Evolutionary conservation across 768 basidiomycete genomes (phyloP).

Genomic region (Tylopilus balloui): DNA sequence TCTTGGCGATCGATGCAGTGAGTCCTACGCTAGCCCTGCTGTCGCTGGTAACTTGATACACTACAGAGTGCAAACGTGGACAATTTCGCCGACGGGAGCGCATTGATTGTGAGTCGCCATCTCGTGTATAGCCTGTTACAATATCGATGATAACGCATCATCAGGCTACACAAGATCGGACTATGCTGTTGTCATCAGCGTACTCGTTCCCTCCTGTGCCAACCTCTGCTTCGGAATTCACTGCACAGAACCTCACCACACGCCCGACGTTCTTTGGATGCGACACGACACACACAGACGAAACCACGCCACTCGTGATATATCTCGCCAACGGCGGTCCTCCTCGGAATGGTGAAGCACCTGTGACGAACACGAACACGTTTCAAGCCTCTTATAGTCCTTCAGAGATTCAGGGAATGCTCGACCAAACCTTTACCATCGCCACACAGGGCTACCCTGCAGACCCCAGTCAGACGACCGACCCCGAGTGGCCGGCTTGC

Average conservation of each 20-base stretch:
- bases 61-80: slow-evolving; percentile 16
- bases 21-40: slow-evolving; percentile 2
- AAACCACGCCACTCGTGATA: slow-evolving; percentile 44
- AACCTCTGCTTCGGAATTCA: slow-evolving; percentile 23
- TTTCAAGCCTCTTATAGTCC: slow-evolving; percentile 35
- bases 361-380: slow-evolving; percentile 43
- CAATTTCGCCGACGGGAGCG: slow-evolving; percentile 22
- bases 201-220: slow-evolving; percentile 34
- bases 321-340: slow-evolving; percentile 54
- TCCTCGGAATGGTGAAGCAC: slow-evolving; percentile 34
- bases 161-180: slow-evolving; percentile 35
- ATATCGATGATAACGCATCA: neutral
- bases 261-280: slow-evolving; percentile 49
- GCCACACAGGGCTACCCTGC: slow-evolving; percentile 39
- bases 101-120: slow-evolving; percentile 23
- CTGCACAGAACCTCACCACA: slow-evolving; percentile 32
- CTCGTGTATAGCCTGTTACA: neutral
- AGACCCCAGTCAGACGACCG: slow-evolving; percentile 26
- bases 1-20: slow-evolving; percentile 47
- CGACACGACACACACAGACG: slow-evolving; percentile 20
- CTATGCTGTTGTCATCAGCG: slow-evolving; percentile 29
- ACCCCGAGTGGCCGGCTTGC: slow-evolving; percentile 44
- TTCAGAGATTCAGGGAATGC: slow-evolving; percentile 38
- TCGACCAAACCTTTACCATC: slow-evolving; percentile 42
- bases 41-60: neutral